These are phyloP conservation scores for Naganishia kalamii DNA, from an alignment of 768 basidiomycete species.

Conservation along the genomic window DNA sequence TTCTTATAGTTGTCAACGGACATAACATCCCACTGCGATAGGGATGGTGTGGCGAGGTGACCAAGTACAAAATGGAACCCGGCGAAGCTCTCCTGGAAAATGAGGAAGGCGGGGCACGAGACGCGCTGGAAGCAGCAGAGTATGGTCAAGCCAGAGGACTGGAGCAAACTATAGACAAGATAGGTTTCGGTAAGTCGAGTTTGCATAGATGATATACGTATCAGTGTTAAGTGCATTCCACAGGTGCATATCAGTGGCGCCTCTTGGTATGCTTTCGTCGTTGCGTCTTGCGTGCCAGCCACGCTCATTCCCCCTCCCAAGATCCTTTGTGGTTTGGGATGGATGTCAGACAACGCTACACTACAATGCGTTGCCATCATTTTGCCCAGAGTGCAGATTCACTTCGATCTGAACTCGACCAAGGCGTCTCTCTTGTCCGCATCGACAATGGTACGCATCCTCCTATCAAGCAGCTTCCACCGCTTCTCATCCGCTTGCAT, in stretches of 20 bases:
- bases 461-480: background rate
- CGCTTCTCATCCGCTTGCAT: background rate
- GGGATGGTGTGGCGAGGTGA: too few relatives aligned
- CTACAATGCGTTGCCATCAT: conserved; percentile 63
- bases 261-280: conserved; percentile 26
- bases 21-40: too few relatives aligned
- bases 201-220: background rate
- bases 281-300: background rate
- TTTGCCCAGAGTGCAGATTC: conserved; percentile 89
- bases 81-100: too few relatives aligned
- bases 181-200: conserved; percentile 38
- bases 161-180: conserved; percentile 40
- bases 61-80: too few relatives aligned
- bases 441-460: conserved; percentile 52
- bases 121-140: background rate
- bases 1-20: too few relatives aligned
- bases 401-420: conserved; percentile 68
- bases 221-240: background rate
- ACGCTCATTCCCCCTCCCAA: background rate
- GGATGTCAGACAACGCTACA: conserved; percentile 46
- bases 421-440: conserved; percentile 77
- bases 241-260: conserved; percentile 44
- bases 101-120: background rate
- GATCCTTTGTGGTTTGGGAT: conserved; percentile 44
- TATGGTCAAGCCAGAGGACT: conserved; percentile 27